These are phyloP conservation scores for Mixia osmundae DNA, from an alignment of 1,284 basidiomycete genomes.

Conservation along the genomic window DNA sequence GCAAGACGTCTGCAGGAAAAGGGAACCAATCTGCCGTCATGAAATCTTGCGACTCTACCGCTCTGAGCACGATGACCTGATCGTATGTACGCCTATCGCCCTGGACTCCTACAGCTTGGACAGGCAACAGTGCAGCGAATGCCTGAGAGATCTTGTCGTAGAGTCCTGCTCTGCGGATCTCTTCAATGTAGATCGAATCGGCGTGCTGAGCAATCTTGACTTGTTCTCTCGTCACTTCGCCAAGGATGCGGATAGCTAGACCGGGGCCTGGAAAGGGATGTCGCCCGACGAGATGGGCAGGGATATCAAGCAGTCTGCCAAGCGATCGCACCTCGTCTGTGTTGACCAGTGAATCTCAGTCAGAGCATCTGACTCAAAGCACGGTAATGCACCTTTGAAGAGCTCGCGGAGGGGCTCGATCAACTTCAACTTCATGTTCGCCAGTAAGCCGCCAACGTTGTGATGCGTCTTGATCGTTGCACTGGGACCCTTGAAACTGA, in stretches of 20 bases:
- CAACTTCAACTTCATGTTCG: constrained; percentile 96
- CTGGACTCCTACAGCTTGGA: constrained; percentile 92
- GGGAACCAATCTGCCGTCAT: constrained; percentile 97
- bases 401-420: constrained; percentile 94
- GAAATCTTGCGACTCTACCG: constrained; percentile 82
- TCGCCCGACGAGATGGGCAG: constrained; percentile 73
- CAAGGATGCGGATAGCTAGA: constrained; percentile 94
- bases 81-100: constrained; percentile 94
- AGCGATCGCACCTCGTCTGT: constrained; percentile 87
- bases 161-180: constrained; percentile 73
- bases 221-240: constrained; percentile 77
- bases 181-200: constrained; percentile 92
- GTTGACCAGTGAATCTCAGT: background rate
- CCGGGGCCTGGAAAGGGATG: constrained; percentile 99
- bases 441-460: constrained; percentile 88
- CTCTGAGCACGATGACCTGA: constrained; percentile 75
- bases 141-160: constrained; percentile 94
- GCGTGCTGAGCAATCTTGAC: constrained; percentile 86
- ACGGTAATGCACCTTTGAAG: constrained; percentile 56
- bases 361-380: background rate
- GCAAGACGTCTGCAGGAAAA: constrained; percentile 77
- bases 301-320: constrained; percentile 73
- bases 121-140: constrained; percentile 89
- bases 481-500: constrained; percentile 97
- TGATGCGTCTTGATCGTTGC: constrained; percentile 99